A percentile compares a stretch with the other conserved stretches of the same genome.
Evolutionary conservation across 805 yeast species (phyloP).

Genomic region (Nakazawaea laoshanensis): DNA sequence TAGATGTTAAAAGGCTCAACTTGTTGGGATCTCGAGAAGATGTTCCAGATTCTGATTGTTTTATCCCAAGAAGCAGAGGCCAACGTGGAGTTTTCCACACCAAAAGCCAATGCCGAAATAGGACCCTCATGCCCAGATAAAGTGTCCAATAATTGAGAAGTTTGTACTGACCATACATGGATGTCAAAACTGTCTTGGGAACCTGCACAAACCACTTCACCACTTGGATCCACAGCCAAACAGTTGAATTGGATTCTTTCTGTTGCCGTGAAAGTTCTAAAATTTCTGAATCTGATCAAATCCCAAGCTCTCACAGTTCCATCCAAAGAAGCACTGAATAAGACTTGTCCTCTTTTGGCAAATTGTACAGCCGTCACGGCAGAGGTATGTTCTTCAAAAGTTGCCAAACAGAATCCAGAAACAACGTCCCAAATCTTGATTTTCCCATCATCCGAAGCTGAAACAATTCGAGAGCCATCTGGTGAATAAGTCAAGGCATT

Average conservation of each 20-base stretch:
- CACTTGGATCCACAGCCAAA: slow-evolving; percentile 93
- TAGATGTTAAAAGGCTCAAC: slow-evolving; percentile 86
- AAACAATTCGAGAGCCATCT: slow-evolving; percentile 86
- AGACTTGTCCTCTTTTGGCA: slow-evolving; percentile 82
- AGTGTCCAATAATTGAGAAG: slow-evolving; percentile 82
- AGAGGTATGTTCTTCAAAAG: slow-evolving; percentile 85
- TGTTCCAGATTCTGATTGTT: slow-evolving; percentile 87
- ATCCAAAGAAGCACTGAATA: slow-evolving; percentile 87
- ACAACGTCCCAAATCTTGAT: slow-evolving; percentile 93
- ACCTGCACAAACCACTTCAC: slow-evolving; percentile 94
- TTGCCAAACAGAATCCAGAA: slow-evolving; percentile 87
- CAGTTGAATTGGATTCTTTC: slow-evolving; percentile 80
- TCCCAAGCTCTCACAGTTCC: slow-evolving; percentile 99
- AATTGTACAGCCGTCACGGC: slow-evolving; percentile 84
- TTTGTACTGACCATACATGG: slow-evolving; percentile 96
- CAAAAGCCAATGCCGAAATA: slow-evolving; percentile 79
- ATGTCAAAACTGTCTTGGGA: slow-evolving; percentile 84
- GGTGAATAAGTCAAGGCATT: slow-evolving; percentile 85
- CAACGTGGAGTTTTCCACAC: slow-evolving; percentile 62
- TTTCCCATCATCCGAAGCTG: slow-evolving; percentile 95
- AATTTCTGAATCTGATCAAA: slow-evolving; percentile 83
- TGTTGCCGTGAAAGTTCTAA: slow-evolving; percentile 90
- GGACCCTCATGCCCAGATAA: slow-evolving; percentile 96
- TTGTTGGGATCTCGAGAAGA: slow-evolving; percentile 77
- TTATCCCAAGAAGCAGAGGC: slow-evolving; percentile 97